phyloP scores from a whole-genome alignment of 2,329 filamentous ascomycete genomes.

The Calonectria pauciramosa region DNA sequence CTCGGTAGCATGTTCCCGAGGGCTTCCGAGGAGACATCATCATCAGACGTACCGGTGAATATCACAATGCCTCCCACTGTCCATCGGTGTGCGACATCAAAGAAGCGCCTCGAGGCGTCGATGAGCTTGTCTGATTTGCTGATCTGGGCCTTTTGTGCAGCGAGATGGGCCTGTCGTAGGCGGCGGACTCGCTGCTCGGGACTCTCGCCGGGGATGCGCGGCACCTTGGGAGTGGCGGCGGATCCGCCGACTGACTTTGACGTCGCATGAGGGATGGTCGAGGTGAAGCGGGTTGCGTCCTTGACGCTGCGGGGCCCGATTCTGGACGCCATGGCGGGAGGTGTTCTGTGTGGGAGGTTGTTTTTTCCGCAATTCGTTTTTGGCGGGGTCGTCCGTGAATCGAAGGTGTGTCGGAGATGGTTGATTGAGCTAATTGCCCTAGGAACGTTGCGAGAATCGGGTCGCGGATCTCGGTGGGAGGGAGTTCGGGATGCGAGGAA shows the following conservation, averaged over 20 bases:
- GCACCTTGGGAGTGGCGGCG: slow-evolving; percentile 43
- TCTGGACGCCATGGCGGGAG: slow-evolving; percentile 55
- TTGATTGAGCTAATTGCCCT: slow-evolving; percentile 16
- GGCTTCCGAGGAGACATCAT: background rate
- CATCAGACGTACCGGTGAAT: slow-evolving; percentile 64
- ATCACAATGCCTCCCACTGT: slow-evolving; percentile 68
- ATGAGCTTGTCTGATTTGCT: slow-evolving; percentile 67
- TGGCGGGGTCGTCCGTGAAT: background rate
- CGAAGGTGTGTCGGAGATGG: background rate
- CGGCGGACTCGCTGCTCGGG: slow-evolving; percentile 78
- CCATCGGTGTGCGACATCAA: slow-evolving; percentile 69
- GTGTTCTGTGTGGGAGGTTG: slow-evolving; percentile 4
- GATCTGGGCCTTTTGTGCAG: slow-evolving; percentile 72
- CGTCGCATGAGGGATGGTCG: slow-evolving; percentile 72
- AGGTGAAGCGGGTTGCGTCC: slow-evolving; percentile 81
- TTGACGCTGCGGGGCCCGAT: slow-evolving; percentile 76
- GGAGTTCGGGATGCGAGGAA: slow-evolving; percentile 42
- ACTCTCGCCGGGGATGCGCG: slow-evolving; percentile 66
- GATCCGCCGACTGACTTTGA: slow-evolving; percentile 66
- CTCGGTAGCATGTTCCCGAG: background rate
- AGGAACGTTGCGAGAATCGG: slow-evolving; percentile 7
- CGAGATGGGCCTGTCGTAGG: slow-evolving; percentile 76
- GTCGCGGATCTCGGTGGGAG: slow-evolving; percentile 29
- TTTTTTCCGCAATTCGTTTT: background rate
- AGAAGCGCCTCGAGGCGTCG: slow-evolving; percentile 61